Evolutionary conservation across 495 filamentous ascomycete genomes (phyloP).

Genomic region (Thermothielavioides terrestris): DNA sequence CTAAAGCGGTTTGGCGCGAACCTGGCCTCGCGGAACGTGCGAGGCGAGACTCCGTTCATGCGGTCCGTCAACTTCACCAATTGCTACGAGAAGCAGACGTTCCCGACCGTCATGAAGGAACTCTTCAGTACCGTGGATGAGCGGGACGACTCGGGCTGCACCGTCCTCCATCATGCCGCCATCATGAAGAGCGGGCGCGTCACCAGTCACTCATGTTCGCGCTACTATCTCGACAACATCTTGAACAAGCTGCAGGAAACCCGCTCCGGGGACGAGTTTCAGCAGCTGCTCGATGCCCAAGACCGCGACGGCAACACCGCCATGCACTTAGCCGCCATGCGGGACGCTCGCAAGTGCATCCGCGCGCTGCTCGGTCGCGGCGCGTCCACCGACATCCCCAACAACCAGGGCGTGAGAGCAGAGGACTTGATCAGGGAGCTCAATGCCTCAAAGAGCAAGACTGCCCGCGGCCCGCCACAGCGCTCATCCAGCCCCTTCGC

Average conservation of each 20-base stretch:
- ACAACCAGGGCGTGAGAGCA: slow-evolving; percentile 68
- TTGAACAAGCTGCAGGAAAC: slow-evolving; percentile 71
- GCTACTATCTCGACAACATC: slow-evolving; percentile 89
- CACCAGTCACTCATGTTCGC: slow-evolving; percentile 70
- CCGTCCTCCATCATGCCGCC: slow-evolving; percentile 87
- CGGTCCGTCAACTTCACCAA: slow-evolving; percentile 94
- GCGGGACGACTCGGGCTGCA: slow-evolving; percentile 67
- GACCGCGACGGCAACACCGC: slow-evolving; percentile 85
- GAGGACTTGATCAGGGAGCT: slow-evolving; percentile 60
- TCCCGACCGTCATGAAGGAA: slow-evolving; percentile 69
- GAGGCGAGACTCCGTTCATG: slow-evolving; percentile 90
- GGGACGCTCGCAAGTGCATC: slow-evolving; percentile 65
- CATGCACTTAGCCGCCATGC: slow-evolving; percentile 74
- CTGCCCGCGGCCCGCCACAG: slow-evolving; percentile 36
- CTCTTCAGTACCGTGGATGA: slow-evolving; percentile 66
- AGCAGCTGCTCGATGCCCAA: slow-evolving; percentile 58
- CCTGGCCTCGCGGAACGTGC: slow-evolving; percentile 55
- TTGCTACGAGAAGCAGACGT: slow-evolving; percentile 82
- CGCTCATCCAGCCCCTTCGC: slow-evolving; percentile 56
- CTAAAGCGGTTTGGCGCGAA: slow-evolving; percentile 68
- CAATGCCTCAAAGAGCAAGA: slow-evolving; percentile 41
- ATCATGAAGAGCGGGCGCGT: slow-evolving; percentile 65
- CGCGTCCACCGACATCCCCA: slow-evolving; percentile 69
- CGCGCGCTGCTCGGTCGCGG: slow-evolving; percentile 60
- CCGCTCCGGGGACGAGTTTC: slow-evolving; percentile 57